These are phyloP conservation scores for Fusarium brevicatenulatum DNA, from an alignment of 2,329 filamentous ascomycete species.

Conservation along the genomic window DNA sequence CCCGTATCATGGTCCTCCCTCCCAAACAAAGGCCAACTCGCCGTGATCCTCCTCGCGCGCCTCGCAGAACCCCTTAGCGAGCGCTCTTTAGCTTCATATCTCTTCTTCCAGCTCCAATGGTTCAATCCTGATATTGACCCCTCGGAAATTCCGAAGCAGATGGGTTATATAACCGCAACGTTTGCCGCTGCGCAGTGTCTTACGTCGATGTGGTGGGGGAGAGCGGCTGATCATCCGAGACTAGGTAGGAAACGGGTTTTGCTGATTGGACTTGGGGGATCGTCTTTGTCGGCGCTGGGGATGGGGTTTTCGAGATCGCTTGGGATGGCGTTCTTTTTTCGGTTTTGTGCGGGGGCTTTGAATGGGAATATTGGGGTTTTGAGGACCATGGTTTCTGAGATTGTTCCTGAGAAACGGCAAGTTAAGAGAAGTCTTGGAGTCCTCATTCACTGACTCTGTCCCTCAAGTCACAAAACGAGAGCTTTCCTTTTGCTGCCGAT, in stretches of 20 bases:
- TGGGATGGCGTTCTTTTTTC: conserved; percentile 76
- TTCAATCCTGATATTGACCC: conserved; percentile 67
- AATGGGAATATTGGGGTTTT: conserved; percentile 79
- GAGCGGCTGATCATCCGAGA: conserved; percentile 70
- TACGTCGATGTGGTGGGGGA: conserved; percentile 85
- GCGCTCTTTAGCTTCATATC: conserved; percentile 78
- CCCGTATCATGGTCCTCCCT: conserved; percentile 57
- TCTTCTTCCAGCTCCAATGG: conserved; percentile 89
- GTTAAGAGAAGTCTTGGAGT: rapidly evolving
- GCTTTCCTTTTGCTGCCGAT: conserved; percentile 82
- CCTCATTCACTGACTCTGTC: rapidly evolving
- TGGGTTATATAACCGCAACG: conserved; percentile 79
- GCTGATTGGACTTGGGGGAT: conserved; percentile 79
- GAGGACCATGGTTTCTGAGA: conserved; percentile 68
- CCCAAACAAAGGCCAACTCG: conserved; percentile 79
- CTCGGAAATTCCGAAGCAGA: conserved; percentile 78
- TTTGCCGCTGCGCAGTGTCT: conserved; percentile 86
- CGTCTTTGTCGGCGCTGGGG: conserved; percentile 51
- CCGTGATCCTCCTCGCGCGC: conserved; percentile 80
- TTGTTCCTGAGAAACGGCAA: conserved; percentile 24
- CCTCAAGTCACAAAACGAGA: conserved; percentile 68
- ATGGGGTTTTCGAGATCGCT: conserved; percentile 76
- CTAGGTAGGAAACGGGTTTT: conserved; percentile 82
- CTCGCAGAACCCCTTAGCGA: conserved; percentile 86
- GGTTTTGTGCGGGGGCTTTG: conserved; percentile 76